Evolutionary conservation across 768 basidiomycete species (phyloP), one percentile per base, ranked within the genome.

Genomic region (Tulasnella calospora): DNA sequence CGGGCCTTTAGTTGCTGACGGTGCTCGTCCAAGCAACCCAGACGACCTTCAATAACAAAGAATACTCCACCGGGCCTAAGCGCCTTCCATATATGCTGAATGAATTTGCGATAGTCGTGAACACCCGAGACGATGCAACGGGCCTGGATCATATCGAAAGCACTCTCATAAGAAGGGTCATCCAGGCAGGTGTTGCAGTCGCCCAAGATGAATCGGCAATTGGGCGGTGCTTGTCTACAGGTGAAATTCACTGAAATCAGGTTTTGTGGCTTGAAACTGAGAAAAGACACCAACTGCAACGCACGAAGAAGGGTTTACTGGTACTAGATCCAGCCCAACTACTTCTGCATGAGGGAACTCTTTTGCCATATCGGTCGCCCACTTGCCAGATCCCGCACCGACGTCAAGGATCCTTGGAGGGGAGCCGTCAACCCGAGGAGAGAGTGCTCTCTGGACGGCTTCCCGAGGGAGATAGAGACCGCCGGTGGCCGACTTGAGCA

Each of bases 301-400:
- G 47, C 36, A 76, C 75, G 15, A 19, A 12, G 35, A 38, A 19
- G 38, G 55, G 23, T 76, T 67, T 5, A 55, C 55, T 21, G 55
- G 75, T 4, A 36, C 75, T 35, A 76, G 30, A 33, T 76, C 75
- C 8, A 76, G 19, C 21, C 75, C 75, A 44, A 61, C 35, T 0
- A 76, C 75, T n/a, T 76, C 55, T 19, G 61, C 75, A 76, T 76
- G 55, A 12, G 75, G 75, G 57, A 76, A 76, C 30, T 57, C 38
- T 12, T 40, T 51, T 21, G 33, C 75, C 75, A 76, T 76, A 36
- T 76, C 75, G 3, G 69, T 27, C 17, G 55, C 75, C 77, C 77
- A 78, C 27, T 27, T 40, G 67, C 77, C 77, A 3, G 77, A 78
- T 9, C 77, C 77, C 17, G 77, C 47, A 17, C 77, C 70, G 47